Percentiles rank a stretch among this genome's conserved stretches.
phyloP scores from a whole-genome alignment of 805 yeast species.

The Saccharomycopsis babjevae region DNA sequence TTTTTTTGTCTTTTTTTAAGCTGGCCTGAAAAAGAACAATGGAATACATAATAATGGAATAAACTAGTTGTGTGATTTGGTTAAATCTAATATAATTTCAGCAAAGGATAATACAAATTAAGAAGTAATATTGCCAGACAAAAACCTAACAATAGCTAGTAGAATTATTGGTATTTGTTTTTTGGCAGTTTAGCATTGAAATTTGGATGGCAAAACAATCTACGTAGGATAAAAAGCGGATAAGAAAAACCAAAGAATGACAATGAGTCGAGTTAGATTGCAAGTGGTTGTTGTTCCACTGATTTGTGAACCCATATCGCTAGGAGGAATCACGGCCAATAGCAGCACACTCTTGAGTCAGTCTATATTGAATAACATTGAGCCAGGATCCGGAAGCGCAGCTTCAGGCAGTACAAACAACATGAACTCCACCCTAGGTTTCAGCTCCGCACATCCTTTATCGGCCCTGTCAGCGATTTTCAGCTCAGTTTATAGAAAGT shows the following conservation, averaged over 20 bases:
- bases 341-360: background rate
- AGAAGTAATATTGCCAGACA: no score
- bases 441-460: background rate
- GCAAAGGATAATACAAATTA: no score
- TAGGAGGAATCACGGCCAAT: background rate
- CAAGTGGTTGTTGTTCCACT: background rate
- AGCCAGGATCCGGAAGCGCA: background rate
- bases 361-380: background rate
- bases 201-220: background rate
- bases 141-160: no score
- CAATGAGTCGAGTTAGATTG: background rate
- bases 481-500: slow-evolving; percentile 21
- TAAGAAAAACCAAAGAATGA: background rate
- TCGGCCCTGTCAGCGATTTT: background rate
- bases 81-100: no score
- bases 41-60: no score
- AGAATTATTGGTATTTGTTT: no score
- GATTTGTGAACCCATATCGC: background rate
- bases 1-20: background rate
- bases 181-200: no score
- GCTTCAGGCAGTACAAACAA: background rate
- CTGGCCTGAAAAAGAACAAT: background rate
- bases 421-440: background rate
- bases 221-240: background rate
- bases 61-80: no score